phyloP scores from a whole-genome alignment of 1,284 basidiomycete genomes.

The Inonotus obliquus region DNA sequence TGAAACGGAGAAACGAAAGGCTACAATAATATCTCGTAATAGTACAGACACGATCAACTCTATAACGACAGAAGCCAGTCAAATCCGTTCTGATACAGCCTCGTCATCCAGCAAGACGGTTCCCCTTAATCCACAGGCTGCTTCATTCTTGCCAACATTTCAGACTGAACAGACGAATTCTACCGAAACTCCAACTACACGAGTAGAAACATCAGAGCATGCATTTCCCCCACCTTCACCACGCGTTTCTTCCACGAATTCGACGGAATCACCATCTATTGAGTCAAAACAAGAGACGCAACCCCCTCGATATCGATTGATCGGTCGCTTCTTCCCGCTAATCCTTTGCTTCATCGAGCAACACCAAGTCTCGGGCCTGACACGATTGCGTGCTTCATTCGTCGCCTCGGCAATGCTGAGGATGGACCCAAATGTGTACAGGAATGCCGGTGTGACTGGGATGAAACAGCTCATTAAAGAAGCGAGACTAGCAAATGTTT shows the following conservation, averaged over 20 bases:
- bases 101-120: neutral
- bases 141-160: neutral
- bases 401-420: conserved; percentile 36
- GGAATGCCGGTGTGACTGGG: conserved; percentile 35
- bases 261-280: too few species aligned
- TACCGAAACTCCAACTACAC: neutral
- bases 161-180: neutral
- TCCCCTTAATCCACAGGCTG: neutral
- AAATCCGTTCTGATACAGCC: neutral
- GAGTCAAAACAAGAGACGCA: too few species aligned
- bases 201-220: too few species aligned
- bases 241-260: too few species aligned
- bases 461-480: conserved; percentile 43
- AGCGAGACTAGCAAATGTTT: conserved; percentile 41
- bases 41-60: too few species aligned
- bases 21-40: too few species aligned
- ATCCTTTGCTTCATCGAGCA: conserved; percentile 23
- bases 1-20: too few species aligned
- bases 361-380: conserved; percentile 27
- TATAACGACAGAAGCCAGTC: too few species aligned
- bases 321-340: neutral
- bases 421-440: conserved; percentile 34
- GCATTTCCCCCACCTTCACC: too few species aligned
- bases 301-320: neutral
- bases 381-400: conserved; percentile 34